These are phyloP conservation scores for Aphanomyces euteiches DNA, from an alignment of 352 stramenopile species.

Conservation along the genomic window DNA sequence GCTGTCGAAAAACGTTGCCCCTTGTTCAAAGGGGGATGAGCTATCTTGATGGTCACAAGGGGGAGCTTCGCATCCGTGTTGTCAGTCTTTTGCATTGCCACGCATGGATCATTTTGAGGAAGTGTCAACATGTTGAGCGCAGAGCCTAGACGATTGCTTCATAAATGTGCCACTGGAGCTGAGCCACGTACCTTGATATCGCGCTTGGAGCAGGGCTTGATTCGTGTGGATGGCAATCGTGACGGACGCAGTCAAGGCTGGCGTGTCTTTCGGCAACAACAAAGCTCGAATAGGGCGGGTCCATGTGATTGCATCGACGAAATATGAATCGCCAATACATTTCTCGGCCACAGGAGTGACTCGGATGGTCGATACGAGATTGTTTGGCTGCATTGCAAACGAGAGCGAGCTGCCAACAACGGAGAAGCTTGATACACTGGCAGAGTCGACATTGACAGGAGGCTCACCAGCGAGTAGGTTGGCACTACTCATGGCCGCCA, in stretches of 20 bases:
- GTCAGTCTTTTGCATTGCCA: constrained; percentile 1
- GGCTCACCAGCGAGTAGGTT: constrained; percentile 46
- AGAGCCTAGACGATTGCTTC: background rate
- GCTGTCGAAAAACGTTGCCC: constrained; percentile 57
- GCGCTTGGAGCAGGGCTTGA: background rate
- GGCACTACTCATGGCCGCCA: constrained; percentile 49
- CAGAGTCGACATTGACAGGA: constrained; percentile 34
- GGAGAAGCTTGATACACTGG: constrained; percentile 40
- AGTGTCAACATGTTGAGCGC: constrained; percentile 10
- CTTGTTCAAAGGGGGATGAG: constrained; percentile 47
- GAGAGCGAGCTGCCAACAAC: constrained; percentile 39
- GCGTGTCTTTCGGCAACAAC: constrained; percentile 43
- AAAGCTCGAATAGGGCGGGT: constrained; percentile 38
- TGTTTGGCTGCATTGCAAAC: constrained; percentile 28
- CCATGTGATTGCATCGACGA: constrained; percentile 50
- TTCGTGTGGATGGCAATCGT: constrained; percentile 20
- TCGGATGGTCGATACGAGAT: background rate
- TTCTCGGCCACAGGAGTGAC: constrained; percentile 42
- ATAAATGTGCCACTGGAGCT: background rate
- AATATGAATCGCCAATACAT: constrained; percentile 50
- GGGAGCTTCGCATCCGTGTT: constrained; percentile 38
- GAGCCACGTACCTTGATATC: constrained; percentile 19
- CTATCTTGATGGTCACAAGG: constrained; percentile 48
- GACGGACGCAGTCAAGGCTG: constrained; percentile 38
- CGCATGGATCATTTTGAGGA: constrained; percentile 8